phyloP scores from a whole-genome alignment of 164 flowering plant species.

The Warburgia ugandensis region DNA sequence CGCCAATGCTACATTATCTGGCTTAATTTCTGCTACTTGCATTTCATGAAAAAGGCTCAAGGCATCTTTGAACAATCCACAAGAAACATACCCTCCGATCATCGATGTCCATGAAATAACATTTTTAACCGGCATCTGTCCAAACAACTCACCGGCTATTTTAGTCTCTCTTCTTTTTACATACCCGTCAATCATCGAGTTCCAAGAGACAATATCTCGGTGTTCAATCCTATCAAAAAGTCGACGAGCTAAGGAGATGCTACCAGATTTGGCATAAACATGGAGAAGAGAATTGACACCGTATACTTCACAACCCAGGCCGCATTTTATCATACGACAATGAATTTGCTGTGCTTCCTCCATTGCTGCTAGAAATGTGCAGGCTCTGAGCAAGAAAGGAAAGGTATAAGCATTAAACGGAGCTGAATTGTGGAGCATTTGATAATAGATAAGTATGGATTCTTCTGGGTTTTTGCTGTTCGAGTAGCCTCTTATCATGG shows the following conservation, averaged over 20 bases:
- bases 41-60: slow-evolving; percentile 6
- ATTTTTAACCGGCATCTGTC: slow-evolving; percentile 29
- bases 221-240: slow-evolving; percentile 22
- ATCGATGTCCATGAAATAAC: slow-evolving; percentile 35
- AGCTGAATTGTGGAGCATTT: slow-evolving; percentile 27
- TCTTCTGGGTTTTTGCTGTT: slow-evolving; percentile 22
- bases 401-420: slow-evolving; percentile 33
- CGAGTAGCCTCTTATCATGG: slow-evolving; percentile 37
- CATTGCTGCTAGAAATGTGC: slow-evolving; percentile 20
- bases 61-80: slow-evolving; percentile 27
- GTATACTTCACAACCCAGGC: slow-evolving; percentile 26
- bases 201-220: slow-evolving; percentile 43
- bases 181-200: slow-evolving; percentile 40
- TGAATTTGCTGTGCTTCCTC: slow-evolving; percentile 39
- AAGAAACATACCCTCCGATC: slow-evolving; percentile 24
- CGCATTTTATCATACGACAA: slow-evolving; percentile 32
- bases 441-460: slow-evolving; percentile 29
- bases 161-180: slow-evolving; percentile 24
- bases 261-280: slow-evolving; percentile 27
- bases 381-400: slow-evolving; percentile 51
- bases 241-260: slow-evolving; percentile 16
- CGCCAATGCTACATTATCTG: slow-evolving; percentile 27
- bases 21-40: slow-evolving; percentile 31
- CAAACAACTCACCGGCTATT: slow-evolving; percentile 24
- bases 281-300: slow-evolving; percentile 33